Conservation (phyloP, 768 basidiomycete genomes). For the Lyophyllum shimeji region DNA sequence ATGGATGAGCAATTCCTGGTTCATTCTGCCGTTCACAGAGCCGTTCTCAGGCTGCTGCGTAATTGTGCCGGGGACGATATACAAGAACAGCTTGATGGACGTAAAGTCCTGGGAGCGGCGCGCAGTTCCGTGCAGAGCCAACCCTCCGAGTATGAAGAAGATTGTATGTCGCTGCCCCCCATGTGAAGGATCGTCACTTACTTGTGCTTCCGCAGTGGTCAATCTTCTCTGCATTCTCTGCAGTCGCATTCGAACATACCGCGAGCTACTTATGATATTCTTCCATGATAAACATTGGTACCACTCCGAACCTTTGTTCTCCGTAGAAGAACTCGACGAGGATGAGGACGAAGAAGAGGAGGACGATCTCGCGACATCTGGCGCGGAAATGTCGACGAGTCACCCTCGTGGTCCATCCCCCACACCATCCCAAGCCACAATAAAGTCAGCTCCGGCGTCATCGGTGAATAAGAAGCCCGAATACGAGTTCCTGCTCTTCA, state of each 20-base stretch:
- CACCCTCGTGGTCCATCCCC: constrained; percentile 48
- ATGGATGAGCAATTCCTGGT: constrained; percentile 93
- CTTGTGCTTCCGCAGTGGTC: constrained; percentile 59
- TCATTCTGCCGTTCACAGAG: constrained; percentile 87
- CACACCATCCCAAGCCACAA: constrained; percentile 57
- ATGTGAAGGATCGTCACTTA: constrained; percentile 1
- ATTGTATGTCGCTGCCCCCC: constrained; percentile 52
- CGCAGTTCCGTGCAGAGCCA: constrained; percentile 61
- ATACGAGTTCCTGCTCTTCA: constrained; percentile 95
- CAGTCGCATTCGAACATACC: constrained; percentile 85
- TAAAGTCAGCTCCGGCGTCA: constrained; percentile 46
- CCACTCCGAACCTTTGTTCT: constrained; percentile 70
- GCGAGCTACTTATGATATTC: constrained; percentile 94
- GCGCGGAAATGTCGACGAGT: constrained; percentile 15
- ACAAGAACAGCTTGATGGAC: constrained; percentile 83
- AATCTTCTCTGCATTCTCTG: constrained; percentile 90
- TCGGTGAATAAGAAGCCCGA: constrained; percentile 65
- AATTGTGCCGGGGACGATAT: constrained; percentile 92
- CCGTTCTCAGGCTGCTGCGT: constrained; percentile 79
- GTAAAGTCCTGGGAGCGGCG: constrained; percentile 83
- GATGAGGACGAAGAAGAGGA: constrained; percentile 57
- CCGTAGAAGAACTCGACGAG: constrained; percentile 76
- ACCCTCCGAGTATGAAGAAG: constrained; percentile 89
- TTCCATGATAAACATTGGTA: constrained; percentile 95
- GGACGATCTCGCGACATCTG: constrained; percentile 39